Evolutionary conservation across 106 monocot species (phyloP).

Genomic region (Dioscorea dumetorum): DNA sequence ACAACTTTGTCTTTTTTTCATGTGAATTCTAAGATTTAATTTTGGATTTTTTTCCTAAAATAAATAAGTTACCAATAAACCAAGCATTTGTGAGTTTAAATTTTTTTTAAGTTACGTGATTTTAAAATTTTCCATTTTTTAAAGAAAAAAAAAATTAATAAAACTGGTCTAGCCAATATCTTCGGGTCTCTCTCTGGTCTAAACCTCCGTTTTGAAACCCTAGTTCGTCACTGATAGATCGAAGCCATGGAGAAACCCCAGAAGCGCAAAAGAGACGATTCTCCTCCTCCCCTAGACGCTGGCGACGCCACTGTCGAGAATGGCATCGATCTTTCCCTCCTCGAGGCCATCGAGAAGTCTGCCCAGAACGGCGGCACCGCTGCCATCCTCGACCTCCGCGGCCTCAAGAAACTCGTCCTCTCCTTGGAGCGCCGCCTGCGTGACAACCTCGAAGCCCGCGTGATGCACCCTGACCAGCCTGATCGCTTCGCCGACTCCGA

Average conservation of each 20-base stretch:
- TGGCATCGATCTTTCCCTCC: constrained; percentile 71
- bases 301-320: constrained; percentile 1
- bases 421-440: constrained; percentile 94
- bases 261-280: constrained; percentile 4
- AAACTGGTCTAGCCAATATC: too few species aligned
- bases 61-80: too few species aligned
- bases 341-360: constrained; percentile 73
- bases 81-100: too few species aligned
- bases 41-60: too few species aligned
- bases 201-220: too few species aligned
- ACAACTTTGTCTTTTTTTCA: too few species aligned
- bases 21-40: too few species aligned
- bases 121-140: too few species aligned
- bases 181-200: too few species aligned
- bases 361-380: constrained; percentile 36
- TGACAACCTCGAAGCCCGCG: constrained; percentile 84
- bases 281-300: neutral
- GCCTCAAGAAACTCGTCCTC: constrained; percentile 78
- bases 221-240: too few species aligned
- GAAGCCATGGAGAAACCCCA: neutral
- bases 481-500: constrained; percentile 87
- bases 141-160: too few species aligned
- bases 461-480: constrained; percentile 88
- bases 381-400: constrained; percentile 65
- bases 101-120: too few species aligned